These are phyloP conservation scores for Pichia eremophila DNA, from an alignment of 805 yeast species.

Conservation along the genomic window DNA sequence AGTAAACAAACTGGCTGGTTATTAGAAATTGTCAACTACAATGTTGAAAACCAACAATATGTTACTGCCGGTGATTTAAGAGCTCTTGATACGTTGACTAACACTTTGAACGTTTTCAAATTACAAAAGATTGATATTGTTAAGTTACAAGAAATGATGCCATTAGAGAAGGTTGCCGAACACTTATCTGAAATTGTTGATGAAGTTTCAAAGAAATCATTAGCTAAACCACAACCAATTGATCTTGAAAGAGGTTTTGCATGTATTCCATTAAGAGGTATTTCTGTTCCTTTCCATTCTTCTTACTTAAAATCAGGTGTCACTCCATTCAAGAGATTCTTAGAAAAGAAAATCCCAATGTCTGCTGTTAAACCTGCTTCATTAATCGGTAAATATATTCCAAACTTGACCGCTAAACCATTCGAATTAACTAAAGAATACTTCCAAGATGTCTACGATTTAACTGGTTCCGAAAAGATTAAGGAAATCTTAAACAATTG, in stretches of 20 bases:
- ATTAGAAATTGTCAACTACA: slow-evolving; percentile 95
- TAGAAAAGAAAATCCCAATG: slow-evolving; percentile 90
- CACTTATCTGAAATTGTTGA: slow-evolving; percentile 81
- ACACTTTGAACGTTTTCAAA: slow-evolving; percentile 88
- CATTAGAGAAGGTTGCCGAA: slow-evolving; percentile 79
- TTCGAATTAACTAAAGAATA: slow-evolving; percentile 93
- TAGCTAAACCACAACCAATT: slow-evolving; percentile 92
- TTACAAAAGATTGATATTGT: slow-evolving; percentile 89
- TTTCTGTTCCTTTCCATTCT: slow-evolving; percentile 99
- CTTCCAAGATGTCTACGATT: slow-evolving; percentile 88
- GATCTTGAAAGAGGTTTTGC: slow-evolving; percentile 97
- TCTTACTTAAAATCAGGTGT: slow-evolving; percentile 98
- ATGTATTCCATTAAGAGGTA: slow-evolving; percentile 95
- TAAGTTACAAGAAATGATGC: slow-evolving; percentile 71
- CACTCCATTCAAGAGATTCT: slow-evolving; percentile 96
- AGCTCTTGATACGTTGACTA: slow-evolving; percentile 85
- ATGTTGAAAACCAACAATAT: slow-evolving; percentile 96
- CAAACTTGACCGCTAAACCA: slow-evolving; percentile 97
- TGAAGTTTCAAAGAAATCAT: slow-evolving; percentile 74
- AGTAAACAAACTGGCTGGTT: slow-evolving; percentile 82
- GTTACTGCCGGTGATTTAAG: slow-evolving; percentile 98
- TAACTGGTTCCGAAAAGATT: slow-evolving; percentile 87
- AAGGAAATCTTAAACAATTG: slow-evolving; percentile 88
- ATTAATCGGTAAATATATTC: slow-evolving; percentile 91
- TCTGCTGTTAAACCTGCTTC: slow-evolving; percentile 92